A percentile compares a stretch with the other conserved stretches of the same genome.
phyloP scores from a whole-genome alignment of 805 yeast species.

The Candida xiaguanensis region DNA sequence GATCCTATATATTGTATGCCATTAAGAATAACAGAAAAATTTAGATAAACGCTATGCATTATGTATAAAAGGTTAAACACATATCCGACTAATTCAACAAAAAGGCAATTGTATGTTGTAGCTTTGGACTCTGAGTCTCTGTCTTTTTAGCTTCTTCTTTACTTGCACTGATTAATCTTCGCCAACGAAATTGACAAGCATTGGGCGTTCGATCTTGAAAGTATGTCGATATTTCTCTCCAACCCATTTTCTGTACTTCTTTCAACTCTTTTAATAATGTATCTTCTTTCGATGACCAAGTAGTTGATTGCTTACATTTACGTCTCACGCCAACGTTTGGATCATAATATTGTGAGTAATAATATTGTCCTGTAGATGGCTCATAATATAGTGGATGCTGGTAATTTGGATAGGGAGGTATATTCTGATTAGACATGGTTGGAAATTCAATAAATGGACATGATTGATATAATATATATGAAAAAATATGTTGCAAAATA shows the following conservation, averaged over 20 bases:
- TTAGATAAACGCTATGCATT: conserved; percentile 13
- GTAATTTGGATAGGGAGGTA: not conserved
- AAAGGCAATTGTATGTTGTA: conserved; percentile 28
- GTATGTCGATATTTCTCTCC: conserved; percentile 83
- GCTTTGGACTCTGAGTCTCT: too few relatives aligned
- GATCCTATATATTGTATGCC: conserved; percentile 93
- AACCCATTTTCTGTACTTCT: conserved; percentile 79
- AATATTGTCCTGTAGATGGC: too few relatives aligned
- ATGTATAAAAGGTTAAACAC: conserved; percentile 1
- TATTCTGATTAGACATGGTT: too few relatives aligned
- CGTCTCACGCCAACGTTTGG: conserved; percentile 9
- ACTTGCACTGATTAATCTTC: conserved; percentile 47
- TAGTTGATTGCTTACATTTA: conserved; percentile 32
- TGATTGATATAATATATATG: too few relatives aligned
- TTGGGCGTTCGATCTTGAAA: conserved; percentile 81
- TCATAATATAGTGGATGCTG: conserved; percentile 2
- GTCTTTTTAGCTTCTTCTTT: not conserved
- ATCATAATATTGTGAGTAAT: not conserved
- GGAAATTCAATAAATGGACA: too few relatives aligned
- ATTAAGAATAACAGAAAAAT: conserved; percentile 30
- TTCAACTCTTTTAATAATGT: conserved; percentile 67
- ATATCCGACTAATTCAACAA: conserved; percentile 19
- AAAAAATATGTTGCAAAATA: too few relatives aligned
- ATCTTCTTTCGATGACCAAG: conserved; percentile 83
- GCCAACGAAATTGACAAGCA: conserved; percentile 89